These are phyloP conservation scores for Fonsecaea pedrosoi DNA, from an alignment of 2,329 filamentous ascomycete genomes.

Conservation along the genomic window DNA sequence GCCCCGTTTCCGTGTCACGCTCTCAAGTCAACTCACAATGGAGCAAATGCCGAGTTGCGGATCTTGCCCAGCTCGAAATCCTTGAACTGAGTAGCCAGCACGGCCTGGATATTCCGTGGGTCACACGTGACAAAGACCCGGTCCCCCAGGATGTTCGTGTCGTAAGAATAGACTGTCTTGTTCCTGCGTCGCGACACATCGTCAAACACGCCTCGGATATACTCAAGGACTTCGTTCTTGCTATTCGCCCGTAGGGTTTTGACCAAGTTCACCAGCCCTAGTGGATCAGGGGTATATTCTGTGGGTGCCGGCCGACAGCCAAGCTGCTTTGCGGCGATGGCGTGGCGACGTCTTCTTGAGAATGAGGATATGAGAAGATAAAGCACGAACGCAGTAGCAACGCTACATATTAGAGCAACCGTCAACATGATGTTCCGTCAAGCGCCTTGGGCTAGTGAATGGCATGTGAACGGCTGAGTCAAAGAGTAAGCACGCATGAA, in stretches of 20 bases:
- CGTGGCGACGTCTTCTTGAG: slow-evolving; percentile 11
- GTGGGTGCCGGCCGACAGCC: slow-evolving; percentile 15
- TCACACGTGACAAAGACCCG: slow-evolving; percentile 42
- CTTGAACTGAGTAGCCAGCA: slow-evolving; percentile 80
- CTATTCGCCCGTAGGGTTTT: slow-evolving; percentile 16
- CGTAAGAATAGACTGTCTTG: slow-evolving; percentile 21
- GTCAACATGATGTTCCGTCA: slow-evolving; percentile 9
- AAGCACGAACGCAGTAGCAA: slow-evolving; percentile 6
- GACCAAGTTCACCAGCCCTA: slow-evolving; percentile 13
- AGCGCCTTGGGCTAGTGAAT: slow-evolving; percentile 6
- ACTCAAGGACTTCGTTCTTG: slow-evolving; percentile 14
- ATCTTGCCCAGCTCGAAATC: slow-evolving; percentile 82
- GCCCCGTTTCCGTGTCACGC: not conserved
- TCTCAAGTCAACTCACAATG: slow-evolving; percentile 50
- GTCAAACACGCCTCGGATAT: slow-evolving; percentile 18
- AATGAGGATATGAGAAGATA: slow-evolving; percentile 13
- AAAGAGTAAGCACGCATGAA: slow-evolving; percentile 1
- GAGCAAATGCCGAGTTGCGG: slow-evolving; percentile 73
- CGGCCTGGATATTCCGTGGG: slow-evolving; percentile 77
- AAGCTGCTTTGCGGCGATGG: slow-evolving; percentile 16
- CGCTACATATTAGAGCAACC: slow-evolving; percentile 4
- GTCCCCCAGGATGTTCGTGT: slow-evolving; percentile 28
- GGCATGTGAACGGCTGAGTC: not conserved
- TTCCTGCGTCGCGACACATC: slow-evolving; percentile 18
- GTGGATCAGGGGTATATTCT: slow-evolving; percentile 9